A percentile compares a stretch with the other conserved stretches of the same genome.
Conservation (phyloP, 2,329 filamentous ascomycete genomes). For the Rhytidhysteron rufulum region DNA sequence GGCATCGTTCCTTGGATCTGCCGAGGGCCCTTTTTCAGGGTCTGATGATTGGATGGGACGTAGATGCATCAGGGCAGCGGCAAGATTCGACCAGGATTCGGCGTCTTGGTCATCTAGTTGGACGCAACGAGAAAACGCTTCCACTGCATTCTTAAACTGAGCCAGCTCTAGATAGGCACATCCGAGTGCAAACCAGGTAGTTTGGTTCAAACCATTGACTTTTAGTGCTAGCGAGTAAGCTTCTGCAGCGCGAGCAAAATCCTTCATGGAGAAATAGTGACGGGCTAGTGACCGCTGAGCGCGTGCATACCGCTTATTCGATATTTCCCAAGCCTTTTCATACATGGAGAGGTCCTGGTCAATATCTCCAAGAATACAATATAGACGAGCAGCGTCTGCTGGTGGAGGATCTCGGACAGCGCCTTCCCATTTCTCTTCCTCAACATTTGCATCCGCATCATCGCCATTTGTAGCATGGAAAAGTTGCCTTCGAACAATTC, state of each 20-base stretch:
- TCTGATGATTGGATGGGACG: slow-evolving; percentile 42
- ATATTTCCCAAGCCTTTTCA: slow-evolving; percentile 83
- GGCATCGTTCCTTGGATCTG: slow-evolving; percentile 62
- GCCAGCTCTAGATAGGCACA: slow-evolving; percentile 79
- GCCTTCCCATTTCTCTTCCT: slow-evolving; percentile 59
- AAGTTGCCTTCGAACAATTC: slow-evolving; percentile 72
- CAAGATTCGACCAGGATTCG: slow-evolving; percentile 92
- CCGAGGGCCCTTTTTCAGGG: slow-evolving; percentile 31
- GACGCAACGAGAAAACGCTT: slow-evolving; percentile 80
- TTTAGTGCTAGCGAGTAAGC: slow-evolving; percentile 75
- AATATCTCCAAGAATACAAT: slow-evolving; percentile 91
- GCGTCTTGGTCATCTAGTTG: slow-evolving; percentile 84
- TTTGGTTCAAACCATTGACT: slow-evolving; percentile 75
- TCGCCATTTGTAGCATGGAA: slow-evolving; percentile 60
- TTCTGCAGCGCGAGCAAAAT: slow-evolving; percentile 66
- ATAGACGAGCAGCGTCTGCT: slow-evolving; percentile 78
- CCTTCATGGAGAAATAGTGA: slow-evolving; percentile 63
- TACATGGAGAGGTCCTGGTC: slow-evolving; percentile 73
- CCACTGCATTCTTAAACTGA: slow-evolving; percentile 72
- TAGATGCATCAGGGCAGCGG: slow-evolving; percentile 72
- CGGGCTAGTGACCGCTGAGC: slow-evolving; percentile 86
- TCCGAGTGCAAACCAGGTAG: slow-evolving; percentile 85
- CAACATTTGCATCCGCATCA: slow-evolving; percentile 35
- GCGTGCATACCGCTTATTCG: slow-evolving; percentile 72
- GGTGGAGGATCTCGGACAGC: slow-evolving; percentile 67